Evolutionary conservation across 2,329 filamentous ascomycete genomes (phyloP), one percentile per base, ranked within the genome.

Genomic region (Scedosporium boydii): DNA sequence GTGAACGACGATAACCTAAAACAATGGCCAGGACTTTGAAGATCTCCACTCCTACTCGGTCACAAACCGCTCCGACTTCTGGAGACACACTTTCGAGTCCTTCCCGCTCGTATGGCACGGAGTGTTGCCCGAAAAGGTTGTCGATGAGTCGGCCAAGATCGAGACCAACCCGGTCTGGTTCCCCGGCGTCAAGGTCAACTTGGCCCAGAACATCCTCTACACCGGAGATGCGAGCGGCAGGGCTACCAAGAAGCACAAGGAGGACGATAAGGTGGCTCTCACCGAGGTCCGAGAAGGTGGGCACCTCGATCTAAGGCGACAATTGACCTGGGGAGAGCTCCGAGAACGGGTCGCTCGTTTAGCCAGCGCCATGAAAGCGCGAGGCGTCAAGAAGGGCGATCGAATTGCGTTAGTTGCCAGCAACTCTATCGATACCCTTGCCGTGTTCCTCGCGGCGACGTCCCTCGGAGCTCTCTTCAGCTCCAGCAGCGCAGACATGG

Each of bases 401-500:
- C 79, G 91, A 0, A 78, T 96, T 4, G 89, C 91, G 0, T 78
- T 91, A 3, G 89, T 95, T 2, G 88, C 86, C 1, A 86, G 86
- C 26, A 92, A 93, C 67, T 87, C 86, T 46, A 78, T 91, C 42
- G 87, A 92, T 71, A 93, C 90, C 0, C 75, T 92, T 62, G 77
- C 86, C 2, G 83, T 91, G 1, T 88, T 90, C 69, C 76, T 91
- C 63, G 90, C 89, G 0, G 81, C 85, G 0, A 83, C 82, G 1
- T 86, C 87, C 72, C 69, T 95, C 1, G 91, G 91, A 0, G 91
- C 80, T 0, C 72, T 96, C 1, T 95, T 95, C 71, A 89, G 85
- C 66, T 89, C 84, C 58, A 87, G 84, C 61, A 90, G 87, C 6
- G 93, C 91, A 0, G 91, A 96, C 73, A 95, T 95, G 87, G 91